Evolutionary conservation across 2,329 filamentous ascomycete species (phyloP), one percentile per base, ranked within the genome.

Genomic region (Phialemoniopsis sp.): DNA sequence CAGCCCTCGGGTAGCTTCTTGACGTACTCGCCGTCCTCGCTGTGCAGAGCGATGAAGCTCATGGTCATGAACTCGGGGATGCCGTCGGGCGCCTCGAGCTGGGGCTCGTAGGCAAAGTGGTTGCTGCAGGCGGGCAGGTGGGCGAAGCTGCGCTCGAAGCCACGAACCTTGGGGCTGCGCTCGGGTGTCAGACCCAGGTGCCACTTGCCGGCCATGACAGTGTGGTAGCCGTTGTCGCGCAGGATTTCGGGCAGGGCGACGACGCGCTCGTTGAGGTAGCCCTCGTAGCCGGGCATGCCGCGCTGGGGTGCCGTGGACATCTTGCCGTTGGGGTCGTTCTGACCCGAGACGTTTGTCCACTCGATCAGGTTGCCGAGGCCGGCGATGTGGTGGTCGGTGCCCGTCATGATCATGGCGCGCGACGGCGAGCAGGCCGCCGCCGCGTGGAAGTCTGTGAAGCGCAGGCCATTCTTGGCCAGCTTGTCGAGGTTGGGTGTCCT

Each of bases 351-450:
- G 38, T 59, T 39, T 4, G 30, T 39, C 17, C 16, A 79, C 58
- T 79, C 73, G 45, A 73, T 67, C 39, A 82, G 54, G 41, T 78
- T 76, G 2, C 76, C 78, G 3, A 82, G 62, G 2, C 78, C 72
- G 13, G 70, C 70, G 41, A 75, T 75, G 50, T 76, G 76, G 47
- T 80, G 70, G 50, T 81, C 77, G 2, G 78, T 82, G 5, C 78
- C 78, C 1, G 76, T 80, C 69, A 82, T 75, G 47, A 83, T 70
- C 80, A 84, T 84, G 13, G 78, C 75, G 29, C 78, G 65, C 4
- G 76, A 79, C 3, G 80, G 80, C 38, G 77, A 82, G 56, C 78
- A 83, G 38, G 79, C 78, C 4, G 78, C 74, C 0, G 80, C 78
- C 3, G 77, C 74, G 50, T 83, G 79, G 54, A 80, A 82, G 47